These are phyloP conservation scores for Hygrocybe punicea DNA, from an alignment of 768 basidiomycete species.

Conservation along the genomic window DNA sequence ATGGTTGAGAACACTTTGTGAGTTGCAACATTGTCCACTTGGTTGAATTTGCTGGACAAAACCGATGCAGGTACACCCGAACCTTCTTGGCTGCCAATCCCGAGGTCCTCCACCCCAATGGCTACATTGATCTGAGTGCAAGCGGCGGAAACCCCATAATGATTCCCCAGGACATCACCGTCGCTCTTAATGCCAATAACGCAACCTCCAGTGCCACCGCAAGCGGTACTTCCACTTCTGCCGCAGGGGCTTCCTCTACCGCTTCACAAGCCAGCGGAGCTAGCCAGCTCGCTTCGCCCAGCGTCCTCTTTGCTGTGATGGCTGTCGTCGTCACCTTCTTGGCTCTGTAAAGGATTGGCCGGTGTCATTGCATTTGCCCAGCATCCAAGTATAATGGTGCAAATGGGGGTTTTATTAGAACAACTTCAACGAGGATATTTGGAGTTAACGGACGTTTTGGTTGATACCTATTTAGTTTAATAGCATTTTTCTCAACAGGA, in stretches of 20 bases:
- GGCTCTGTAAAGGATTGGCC: slow-evolving; percentile 41
- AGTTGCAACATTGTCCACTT: not conserved
- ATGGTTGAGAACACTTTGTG: slow-evolving; percentile 55
- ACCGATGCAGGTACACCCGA: slow-evolving; percentile 34
- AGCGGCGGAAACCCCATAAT: slow-evolving; percentile 47
- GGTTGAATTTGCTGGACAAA: not conserved
- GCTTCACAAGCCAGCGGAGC: slow-evolving; percentile 42
- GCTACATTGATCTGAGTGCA: slow-evolving; percentile 48
- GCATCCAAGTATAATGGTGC: not conserved
- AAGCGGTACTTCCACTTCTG: slow-evolving; percentile 21
- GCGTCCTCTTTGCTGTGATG: slow-evolving; percentile 46
- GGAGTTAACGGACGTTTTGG: no score
- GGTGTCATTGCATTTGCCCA: not conserved
- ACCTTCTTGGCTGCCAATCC: slow-evolving; percentile 47
- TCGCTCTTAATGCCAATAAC: slow-evolving; percentile 39
- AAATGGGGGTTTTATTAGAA: not conserved
- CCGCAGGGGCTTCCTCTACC: slow-evolving; percentile 18
- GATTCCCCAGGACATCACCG: slow-evolving; percentile 58
- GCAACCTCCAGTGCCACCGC: slow-evolving; percentile 25
- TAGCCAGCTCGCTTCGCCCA: slow-evolving; percentile 45
- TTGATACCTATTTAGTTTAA: no score
- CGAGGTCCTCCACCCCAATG: slow-evolving; percentile 49
- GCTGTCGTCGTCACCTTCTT: slow-evolving; percentile 46
- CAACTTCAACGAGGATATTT: no score
- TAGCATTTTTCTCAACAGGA: no score